These are phyloP conservation scores for Daldinia concentrica DNA, from an alignment of 495 filamentous ascomycete genomes.

Conservation along the genomic window DNA sequence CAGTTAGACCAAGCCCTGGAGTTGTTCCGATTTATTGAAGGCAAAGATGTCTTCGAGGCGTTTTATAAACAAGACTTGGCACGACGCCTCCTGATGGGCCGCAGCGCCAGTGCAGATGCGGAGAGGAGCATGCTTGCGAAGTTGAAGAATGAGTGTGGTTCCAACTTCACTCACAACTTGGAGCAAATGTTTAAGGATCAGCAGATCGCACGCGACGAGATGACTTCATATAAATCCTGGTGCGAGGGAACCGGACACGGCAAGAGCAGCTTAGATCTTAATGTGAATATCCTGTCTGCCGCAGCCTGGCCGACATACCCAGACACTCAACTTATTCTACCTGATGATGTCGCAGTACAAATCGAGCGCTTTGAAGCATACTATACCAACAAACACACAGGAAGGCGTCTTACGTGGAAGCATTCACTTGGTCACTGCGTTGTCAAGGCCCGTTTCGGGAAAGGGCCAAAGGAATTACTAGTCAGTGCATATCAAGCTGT, in stretches of 20 bases:
- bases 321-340: constrained; percentile 78
- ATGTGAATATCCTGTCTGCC: constrained; percentile 84
- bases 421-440: constrained; percentile 89
- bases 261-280: constrained; percentile 73
- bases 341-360: constrained; percentile 71
- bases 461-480: constrained; percentile 82
- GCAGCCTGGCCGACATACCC: constrained; percentile 94
- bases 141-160: constrained; percentile 92
- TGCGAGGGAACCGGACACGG: constrained; percentile 55
- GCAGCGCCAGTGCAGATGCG: constrained; percentile 92
- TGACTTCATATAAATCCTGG: constrained; percentile 73
- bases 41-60: constrained; percentile 96
- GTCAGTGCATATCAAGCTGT: constrained; percentile 92
- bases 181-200: constrained; percentile 99
- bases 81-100: constrained; percentile 83
- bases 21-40: constrained; percentile 95
- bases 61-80: constrained; percentile 99
- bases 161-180: constrained; percentile 92
- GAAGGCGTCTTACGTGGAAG: constrained; percentile 88
- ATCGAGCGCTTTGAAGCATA: constrained; percentile 79
- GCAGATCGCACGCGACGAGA: constrained; percentile 86
- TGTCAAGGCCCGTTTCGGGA: constrained; percentile 78
- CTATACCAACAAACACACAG: constrained; percentile 87
- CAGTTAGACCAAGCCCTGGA: constrained; percentile 92
- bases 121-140: constrained; percentile 93